phyloP scores from a whole-genome alignment of 73 alveolate species.

The Paraurostyla sp. region DNA sequence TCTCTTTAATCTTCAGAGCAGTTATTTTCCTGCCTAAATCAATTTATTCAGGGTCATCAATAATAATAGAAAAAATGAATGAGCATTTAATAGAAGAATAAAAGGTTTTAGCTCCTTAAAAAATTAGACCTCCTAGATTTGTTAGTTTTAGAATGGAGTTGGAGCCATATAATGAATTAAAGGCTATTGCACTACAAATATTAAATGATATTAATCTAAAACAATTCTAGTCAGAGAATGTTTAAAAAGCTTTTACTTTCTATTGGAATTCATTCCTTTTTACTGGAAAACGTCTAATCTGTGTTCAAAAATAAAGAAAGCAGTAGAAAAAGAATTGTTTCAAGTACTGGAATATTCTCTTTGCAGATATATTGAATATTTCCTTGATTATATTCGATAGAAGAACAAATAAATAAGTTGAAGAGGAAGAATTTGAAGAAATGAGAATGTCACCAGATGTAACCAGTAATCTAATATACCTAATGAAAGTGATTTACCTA shows the following conservation, averaged over 20 bases:
- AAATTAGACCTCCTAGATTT: slow-evolving; percentile 64
- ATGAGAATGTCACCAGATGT: background rate
- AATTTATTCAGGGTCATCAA: background rate
- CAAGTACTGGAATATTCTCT: slow-evolving; percentile 54
- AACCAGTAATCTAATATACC: background rate
- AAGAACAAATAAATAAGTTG: background rate
- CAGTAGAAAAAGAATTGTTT: background rate
- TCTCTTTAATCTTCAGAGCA: background rate
- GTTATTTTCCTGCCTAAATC: background rate
- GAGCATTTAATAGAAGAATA: slow-evolving; percentile 7
- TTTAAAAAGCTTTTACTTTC: slow-evolving; percentile 14
- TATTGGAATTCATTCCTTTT: slow-evolving; percentile 22
- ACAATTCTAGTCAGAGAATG: slow-evolving; percentile 13
- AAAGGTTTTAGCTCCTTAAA: background rate
- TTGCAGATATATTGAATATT: slow-evolving; percentile 38
- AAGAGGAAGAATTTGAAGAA: background rate
- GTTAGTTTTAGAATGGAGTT: slow-evolving; percentile 62
- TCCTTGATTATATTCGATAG: background rate
- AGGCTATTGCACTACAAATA: slow-evolving; percentile 50
- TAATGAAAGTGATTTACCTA: background rate
- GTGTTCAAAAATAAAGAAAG: slow-evolving; percentile 7
- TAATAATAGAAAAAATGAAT: background rate
- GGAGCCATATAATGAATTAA: slow-evolving; percentile 35
- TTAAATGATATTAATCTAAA: slow-evolving; percentile 49
- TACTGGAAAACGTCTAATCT: slow-evolving; percentile 58